Evolutionary conservation across 2,329 filamentous ascomycete genomes (phyloP), one percentile per base, ranked within the genome.

Genomic region (Paracorniculantispora psalliotae): DNA sequence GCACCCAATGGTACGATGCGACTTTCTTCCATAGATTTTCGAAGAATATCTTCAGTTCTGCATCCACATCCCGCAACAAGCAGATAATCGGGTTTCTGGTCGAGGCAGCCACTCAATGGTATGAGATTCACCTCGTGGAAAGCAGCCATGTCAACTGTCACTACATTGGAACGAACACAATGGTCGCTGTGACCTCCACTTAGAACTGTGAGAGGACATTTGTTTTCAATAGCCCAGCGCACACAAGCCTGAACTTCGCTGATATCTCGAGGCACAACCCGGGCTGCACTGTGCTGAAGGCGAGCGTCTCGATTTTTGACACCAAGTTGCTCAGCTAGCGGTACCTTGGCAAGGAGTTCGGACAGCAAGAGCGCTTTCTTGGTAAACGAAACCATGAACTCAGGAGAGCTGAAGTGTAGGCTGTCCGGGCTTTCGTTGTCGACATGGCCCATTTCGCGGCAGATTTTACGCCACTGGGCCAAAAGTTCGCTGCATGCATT

Each of bases 101-200:
- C 37, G 15, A 19, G 37, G 37, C 39, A 61, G 30, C 67, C 61
- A 8, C 68, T 54, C 64, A 1, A 51, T 53, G 5, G 61, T 59
- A 78, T 21, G 62, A 85, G 67, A 44, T 81, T 69, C 43, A 86
- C 65, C 64, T 77, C 63, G 59, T 81, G 56, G 67, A 88, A 86
- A 17, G 75, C 75, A 13, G 71, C 55, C 83, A 88, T 86, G 61
- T 87, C 82, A 28, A 88, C 64, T 0, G 82, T 66, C 39, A 86
- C 78, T 15, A 82, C 74, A 55, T 79, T 75, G 2, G 79, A 68
- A 75, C 70, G 72, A 44, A 83, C 63, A 67, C 83, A 87, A 53
- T 88, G 81, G 7, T 77, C 81, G 63, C 84, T 82, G 64, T 88
- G 84, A 13, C 85, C 75, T 0, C 85, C 84, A 8, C 82, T 78